Evolutionary conservation across 2,329 filamentous ascomycete genomes (phyloP).

Genomic region (Ceratocystiopsis brevicomis): DNA sequence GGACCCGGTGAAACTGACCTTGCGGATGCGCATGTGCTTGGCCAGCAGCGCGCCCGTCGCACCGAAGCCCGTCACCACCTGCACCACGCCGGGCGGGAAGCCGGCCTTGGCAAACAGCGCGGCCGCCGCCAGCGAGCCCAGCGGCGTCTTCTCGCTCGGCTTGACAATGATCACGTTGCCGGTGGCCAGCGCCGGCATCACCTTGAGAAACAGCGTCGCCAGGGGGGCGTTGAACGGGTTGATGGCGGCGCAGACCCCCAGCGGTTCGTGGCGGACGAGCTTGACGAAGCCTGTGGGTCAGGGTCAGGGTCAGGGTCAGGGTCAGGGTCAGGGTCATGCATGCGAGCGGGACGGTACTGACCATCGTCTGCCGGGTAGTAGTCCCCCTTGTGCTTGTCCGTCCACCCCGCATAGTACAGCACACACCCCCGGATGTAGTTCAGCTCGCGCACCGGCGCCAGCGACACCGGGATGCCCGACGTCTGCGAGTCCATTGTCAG

Average conservation of each 20-base stretch:
- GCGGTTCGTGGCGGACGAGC: not conserved
- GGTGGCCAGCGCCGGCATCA: constrained; percentile 39
- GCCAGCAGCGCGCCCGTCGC: constrained; percentile 6
- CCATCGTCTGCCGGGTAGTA: constrained; percentile 25
- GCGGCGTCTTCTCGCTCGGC: constrained; percentile 35
- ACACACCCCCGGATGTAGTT: constrained; percentile 1
- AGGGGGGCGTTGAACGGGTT: constrained; percentile 24
- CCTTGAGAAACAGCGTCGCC: constrained; percentile 46
- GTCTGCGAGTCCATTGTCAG: constrained; percentile 1
- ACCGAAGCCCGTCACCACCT: constrained; percentile 48
- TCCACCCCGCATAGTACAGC: constrained; percentile 15
- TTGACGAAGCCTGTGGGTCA: not conserved
- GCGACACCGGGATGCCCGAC: constrained; percentile 3
- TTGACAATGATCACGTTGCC: constrained; percentile 37
- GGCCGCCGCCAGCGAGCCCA: constrained; percentile 36
- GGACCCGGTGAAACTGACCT: constrained; percentile 43
- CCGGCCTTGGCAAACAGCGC: constrained; percentile 46
- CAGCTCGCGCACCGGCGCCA: constrained; percentile 4
- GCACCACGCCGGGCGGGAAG: constrained; percentile 50
- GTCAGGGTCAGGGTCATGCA: too few relatives aligned
- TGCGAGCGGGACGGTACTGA: too few relatives aligned
- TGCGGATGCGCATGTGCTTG: constrained; percentile 25
- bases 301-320: too few relatives aligned
- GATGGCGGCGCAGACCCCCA: constrained; percentile 2
- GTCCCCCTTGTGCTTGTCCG: constrained; percentile 19